phyloP scores from a whole-genome alignment of 108 stramenopile genomes.

The Skeletonema grethae region DNA sequence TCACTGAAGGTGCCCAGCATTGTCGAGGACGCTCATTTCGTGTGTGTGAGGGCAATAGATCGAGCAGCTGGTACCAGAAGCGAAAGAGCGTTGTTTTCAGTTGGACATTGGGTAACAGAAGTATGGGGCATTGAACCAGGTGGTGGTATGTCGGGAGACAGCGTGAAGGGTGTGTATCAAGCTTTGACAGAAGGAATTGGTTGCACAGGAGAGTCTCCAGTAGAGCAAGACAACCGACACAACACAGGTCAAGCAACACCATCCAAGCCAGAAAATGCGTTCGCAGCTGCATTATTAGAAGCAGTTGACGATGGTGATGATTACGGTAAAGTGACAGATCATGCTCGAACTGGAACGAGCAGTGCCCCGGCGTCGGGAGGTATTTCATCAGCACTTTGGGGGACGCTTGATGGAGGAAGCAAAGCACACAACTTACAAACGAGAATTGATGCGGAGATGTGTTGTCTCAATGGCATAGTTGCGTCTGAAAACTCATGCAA shows the following conservation, averaged over 20 bases:
- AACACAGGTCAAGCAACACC: constrained; percentile 1
- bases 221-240: constrained; percentile 4
- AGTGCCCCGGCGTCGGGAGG: constrained; percentile 65
- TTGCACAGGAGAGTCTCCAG: constrained; percentile 15
- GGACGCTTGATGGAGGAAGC: constrained; percentile 21
- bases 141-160: constrained; percentile 17
- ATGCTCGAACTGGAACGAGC: constrained; percentile 13
- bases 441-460: constrained; percentile 67
- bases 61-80: constrained; percentile 77
- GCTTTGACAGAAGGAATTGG: constrained; percentile 70
- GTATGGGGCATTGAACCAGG: constrained; percentile 71
- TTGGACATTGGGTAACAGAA: constrained; percentile 80
- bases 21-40: constrained; percentile 86
- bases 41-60: constrained; percentile 75
- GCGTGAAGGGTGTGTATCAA: constrained; percentile 57
- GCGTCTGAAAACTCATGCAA: constrained; percentile 69
- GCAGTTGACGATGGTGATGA: constrained; percentile 72
- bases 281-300: constrained; percentile 77
- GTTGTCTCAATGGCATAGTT: constrained; percentile 74
- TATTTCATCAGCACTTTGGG: constrained; percentile 47
- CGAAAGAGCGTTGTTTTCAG: constrained; percentile 77
- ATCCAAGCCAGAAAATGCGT: constrained; percentile 44
- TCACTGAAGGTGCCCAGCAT: constrained; percentile 69
- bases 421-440: constrained; percentile 47
- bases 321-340: neutral